Percentiles rank a stretch among this genome's conserved stretches.
Conservation (phyloP, 1,284 basidiomycete species). For the Ustilago sp. region DNA sequence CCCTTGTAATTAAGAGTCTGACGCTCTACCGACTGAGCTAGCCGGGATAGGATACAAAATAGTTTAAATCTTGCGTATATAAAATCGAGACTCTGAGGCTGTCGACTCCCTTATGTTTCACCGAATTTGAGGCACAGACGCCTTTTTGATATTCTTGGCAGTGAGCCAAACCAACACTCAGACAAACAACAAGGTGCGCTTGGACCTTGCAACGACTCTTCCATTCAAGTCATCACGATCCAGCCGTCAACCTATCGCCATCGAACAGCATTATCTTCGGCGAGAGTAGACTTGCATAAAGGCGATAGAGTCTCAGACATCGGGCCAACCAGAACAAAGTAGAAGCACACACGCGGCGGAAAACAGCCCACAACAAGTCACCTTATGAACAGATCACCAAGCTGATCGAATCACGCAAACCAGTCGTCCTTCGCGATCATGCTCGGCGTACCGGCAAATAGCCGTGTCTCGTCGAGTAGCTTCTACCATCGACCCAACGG, state of each 20-base stretch:
- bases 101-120: background rate
- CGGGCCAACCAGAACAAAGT: background rate
- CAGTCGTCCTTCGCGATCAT: conserved; percentile 3
- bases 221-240: background rate
- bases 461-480: conserved; percentile 34
- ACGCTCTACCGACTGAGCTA: conserved; percentile 70
- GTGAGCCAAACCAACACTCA: background rate
- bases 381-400: background rate
- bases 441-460: conserved; percentile 47
- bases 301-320: background rate
- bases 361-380: background rate
- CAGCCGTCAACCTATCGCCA: background rate
- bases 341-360: background rate
- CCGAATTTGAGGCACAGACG: conserved; percentile 1
- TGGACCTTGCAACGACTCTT: background rate
- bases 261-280: background rate
- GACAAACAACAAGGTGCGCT: background rate
- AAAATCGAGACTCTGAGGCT: background rate
- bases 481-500: conserved; percentile 34
- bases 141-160: background rate
- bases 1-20: conserved; percentile 67
- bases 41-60: conserved; percentile 55
- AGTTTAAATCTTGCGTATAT: background rate
- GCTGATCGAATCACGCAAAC: background rate
- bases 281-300: background rate